Evolutionary conservation across 2,329 filamentous ascomycete genomes (phyloP).

Genomic region (Cordyceps javanica): DNA sequence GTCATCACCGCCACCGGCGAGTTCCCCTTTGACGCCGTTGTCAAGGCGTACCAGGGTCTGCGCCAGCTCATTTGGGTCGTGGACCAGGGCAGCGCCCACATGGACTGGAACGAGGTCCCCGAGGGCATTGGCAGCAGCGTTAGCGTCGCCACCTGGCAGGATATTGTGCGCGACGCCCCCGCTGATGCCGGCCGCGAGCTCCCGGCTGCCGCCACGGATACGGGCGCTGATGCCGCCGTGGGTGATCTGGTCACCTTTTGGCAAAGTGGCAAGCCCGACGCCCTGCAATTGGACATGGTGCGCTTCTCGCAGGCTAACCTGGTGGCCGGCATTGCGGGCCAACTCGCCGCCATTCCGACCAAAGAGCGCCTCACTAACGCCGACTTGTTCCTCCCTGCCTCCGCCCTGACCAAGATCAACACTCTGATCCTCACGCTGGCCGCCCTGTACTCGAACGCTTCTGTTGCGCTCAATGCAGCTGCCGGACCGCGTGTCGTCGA

Average conservation of each 20-base stretch:
- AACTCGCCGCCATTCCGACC: slow-evolving; percentile 69
- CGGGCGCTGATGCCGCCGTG: slow-evolving; percentile 26
- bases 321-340: slow-evolving; percentile 76
- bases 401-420: slow-evolving; percentile 73
- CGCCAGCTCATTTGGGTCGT: slow-evolving; percentile 87
- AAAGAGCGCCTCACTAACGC: slow-evolving; percentile 65
- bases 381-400: slow-evolving; percentile 81
- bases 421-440: slow-evolving; percentile 73
- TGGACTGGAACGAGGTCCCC: slow-evolving; percentile 92
- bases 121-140: slow-evolving; percentile 67
- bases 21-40: slow-evolving; percentile 71
- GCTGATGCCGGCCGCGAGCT: slow-evolving; percentile 54
- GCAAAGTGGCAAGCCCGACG: slow-evolving; percentile 42
- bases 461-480: slow-evolving; percentile 83
- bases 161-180: slow-evolving; percentile 69
- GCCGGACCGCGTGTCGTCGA: slow-evolving; percentile 64
- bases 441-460: slow-evolving; percentile 78
- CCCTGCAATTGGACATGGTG: slow-evolving; percentile 59
- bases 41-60: slow-evolving; percentile 62
- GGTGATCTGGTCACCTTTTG: slow-evolving; percentile 62
- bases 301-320: slow-evolving; percentile 79
- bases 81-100: slow-evolving; percentile 80
- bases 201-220: slow-evolving; percentile 53
- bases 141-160: slow-evolving; percentile 88
- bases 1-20: slow-evolving; percentile 80